Conservation (phyloP, 345 rosid species). For the Lumnitzera racemosa region DNA sequence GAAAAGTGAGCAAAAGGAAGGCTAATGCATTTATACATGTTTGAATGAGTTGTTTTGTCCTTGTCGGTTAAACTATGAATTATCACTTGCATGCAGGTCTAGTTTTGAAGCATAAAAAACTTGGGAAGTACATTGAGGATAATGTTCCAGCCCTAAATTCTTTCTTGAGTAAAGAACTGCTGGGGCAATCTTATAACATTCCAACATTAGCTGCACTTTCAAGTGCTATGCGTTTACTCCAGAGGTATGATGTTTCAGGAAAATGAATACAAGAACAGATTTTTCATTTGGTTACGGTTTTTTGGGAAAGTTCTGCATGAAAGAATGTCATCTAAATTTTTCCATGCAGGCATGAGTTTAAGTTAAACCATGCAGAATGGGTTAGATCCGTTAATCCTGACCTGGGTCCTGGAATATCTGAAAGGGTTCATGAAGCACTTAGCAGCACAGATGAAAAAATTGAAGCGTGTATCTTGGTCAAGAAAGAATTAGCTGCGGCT, state of each 20-base stretch:
- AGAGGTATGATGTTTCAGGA: slow-evolving; percentile 30
- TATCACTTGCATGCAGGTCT: slow-evolving; percentile 28
- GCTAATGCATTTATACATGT: neutral
- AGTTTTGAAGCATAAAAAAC: slow-evolving; percentile 33
- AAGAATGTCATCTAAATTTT: neutral
- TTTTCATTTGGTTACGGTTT: neutral
- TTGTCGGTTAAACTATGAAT: neutral
- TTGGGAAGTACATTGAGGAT: slow-evolving; percentile 58
- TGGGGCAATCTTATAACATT: slow-evolving; percentile 30
- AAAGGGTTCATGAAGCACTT: slow-evolving; percentile 59
- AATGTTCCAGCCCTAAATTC: slow-evolving; percentile 60
- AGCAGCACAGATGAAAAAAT: slow-evolving; percentile 35
- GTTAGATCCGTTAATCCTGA: slow-evolving; percentile 51
- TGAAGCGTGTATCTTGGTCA: slow-evolving; percentile 36
- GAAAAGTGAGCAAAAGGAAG: too few species aligned
- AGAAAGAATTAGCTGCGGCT: slow-evolving; percentile 44
- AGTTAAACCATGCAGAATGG: slow-evolving; percentile 77
- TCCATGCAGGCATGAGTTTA: slow-evolving; percentile 61
- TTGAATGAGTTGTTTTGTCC: neutral
- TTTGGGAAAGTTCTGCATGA: neutral
- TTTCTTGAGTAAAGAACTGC: slow-evolving; percentile 36
- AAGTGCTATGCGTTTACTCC: slow-evolving; percentile 57
- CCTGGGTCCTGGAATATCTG: slow-evolving; percentile 64
- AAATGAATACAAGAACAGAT: neutral
- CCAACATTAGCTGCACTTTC: slow-evolving; percentile 79